Evolutionary conservation across 257 asterid species (phyloP), one percentile per base, ranked within the genome.

Genomic region (Nicotiana otophora): DNA sequence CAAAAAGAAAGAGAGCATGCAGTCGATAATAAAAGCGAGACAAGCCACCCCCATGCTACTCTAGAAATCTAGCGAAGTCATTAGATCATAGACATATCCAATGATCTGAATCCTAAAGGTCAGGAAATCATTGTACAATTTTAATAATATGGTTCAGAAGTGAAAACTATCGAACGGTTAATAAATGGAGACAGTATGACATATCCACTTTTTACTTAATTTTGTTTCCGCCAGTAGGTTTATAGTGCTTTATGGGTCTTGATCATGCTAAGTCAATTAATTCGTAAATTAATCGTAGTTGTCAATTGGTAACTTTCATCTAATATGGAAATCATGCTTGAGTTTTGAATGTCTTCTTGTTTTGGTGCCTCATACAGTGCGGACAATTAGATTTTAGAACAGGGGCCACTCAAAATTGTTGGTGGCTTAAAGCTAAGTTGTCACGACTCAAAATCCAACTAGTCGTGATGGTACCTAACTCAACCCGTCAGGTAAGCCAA

Each of bases 331-430:
- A 87, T 86, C 89, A 81, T 84, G 89, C 83, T 84, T 88, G 87
- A 87, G 64, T 68, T 84, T 74, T 86, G 88, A 87, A 85, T 77
- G 84, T 85, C 81, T 86, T 68, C 33, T 70, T 70, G 55, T 70
- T 70, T 42, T 20, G 55, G 79, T 92, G 94, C 97, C 84, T 83
- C 89, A 75, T 83, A 92, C 90, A 92, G 92, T 85, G 76, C 76
- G 83, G 91, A 92, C 97, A 88, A 42, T 76, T 84, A 77, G 36
- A 33, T 23, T 23, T 23, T 23, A 23, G 26, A 23, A 23, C 26
- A 23, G 1, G 1, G 26, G 26, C 26, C 26, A 23, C 26, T 23
- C 26, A 23, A 23, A 23, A 23, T 23, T 23, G 26, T 23, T 23
- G 26, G 26, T 23, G 1, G 26, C 26, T 1, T 23, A 23, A 23